These are phyloP conservation scores for Plasmodium sp. DNA, from an alignment of 169 alveolate genomes.

Conservation along the genomic window DNA sequence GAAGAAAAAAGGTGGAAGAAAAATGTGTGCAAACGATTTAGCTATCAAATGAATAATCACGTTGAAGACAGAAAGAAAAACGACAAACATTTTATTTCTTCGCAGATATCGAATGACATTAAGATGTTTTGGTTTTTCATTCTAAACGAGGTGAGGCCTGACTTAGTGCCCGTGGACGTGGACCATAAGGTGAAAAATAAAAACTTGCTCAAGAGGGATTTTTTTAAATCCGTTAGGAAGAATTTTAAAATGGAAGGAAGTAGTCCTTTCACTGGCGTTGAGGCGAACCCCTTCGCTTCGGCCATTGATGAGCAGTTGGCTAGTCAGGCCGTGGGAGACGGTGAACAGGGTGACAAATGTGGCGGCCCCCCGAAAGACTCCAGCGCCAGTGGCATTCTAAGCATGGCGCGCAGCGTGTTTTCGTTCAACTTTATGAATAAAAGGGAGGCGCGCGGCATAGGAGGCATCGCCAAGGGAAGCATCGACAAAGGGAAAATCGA, in stretches of 20 bases:
- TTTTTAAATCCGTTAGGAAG: slow-evolving; percentile 14
- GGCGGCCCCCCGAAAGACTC: not conserved
- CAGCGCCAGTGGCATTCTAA: not conserved
- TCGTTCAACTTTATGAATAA: slow-evolving; percentile 6
- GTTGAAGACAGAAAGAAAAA: slow-evolving; percentile 71
- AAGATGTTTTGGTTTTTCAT: slow-evolving; percentile 75
- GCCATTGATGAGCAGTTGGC: not conserved
- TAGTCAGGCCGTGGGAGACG: not conserved
- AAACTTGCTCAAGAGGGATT: slow-evolving; percentile 21
- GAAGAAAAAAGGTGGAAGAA: slow-evolving; percentile 87
- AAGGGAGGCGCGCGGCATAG: not conserved
- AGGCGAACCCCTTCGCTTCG: not conserved
- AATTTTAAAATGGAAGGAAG: slow-evolving; percentile 40
- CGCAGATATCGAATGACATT: slow-evolving; percentile 74
- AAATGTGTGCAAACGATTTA: slow-evolving; percentile 79
- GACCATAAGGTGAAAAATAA: slow-evolving; percentile 72
- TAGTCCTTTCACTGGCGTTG: not conserved
- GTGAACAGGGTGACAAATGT: not conserved
- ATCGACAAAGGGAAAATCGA: not conserved
- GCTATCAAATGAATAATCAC: slow-evolving; percentile 78
- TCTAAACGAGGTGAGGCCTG: slow-evolving; percentile 72
- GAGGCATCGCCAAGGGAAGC: not conserved
- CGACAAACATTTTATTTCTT: slow-evolving; percentile 69
- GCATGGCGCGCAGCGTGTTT: not conserved
- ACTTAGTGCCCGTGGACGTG: slow-evolving; percentile 69